Conservation (phyloP, 371 early-diverging fungal genomes). For the Actinomucor elegans region DNA sequence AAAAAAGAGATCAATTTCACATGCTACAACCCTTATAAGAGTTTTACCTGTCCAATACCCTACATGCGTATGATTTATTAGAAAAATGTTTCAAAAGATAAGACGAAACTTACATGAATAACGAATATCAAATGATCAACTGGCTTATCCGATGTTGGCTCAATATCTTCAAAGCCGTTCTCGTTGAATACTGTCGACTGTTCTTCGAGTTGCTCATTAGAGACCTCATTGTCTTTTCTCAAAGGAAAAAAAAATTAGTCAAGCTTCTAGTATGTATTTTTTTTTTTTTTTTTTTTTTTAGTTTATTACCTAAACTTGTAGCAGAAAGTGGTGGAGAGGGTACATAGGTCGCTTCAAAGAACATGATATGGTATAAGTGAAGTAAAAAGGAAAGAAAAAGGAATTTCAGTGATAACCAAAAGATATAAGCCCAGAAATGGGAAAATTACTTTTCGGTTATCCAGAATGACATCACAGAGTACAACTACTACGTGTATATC, state of each 20-base stretch:
- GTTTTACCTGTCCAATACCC: constrained; percentile 68
- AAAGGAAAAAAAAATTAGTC: background rate
- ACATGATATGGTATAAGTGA: constrained; percentile 26
- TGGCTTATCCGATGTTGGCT: constrained; percentile 26
- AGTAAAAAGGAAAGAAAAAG: constrained; percentile 10
- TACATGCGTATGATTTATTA: constrained; percentile 9
- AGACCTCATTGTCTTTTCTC: background rate
- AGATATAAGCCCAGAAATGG: no score
- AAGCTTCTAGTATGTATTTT: background rate
- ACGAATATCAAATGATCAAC: constrained; percentile 57
- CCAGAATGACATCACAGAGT: background rate
- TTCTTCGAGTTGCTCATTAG: constrained; percentile 1
- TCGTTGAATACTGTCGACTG: no score
- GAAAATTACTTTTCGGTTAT: no score
- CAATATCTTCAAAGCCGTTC: no score
- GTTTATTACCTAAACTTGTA: constrained; percentile 20
- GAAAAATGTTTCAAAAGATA: background rate
- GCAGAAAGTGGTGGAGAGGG: constrained; percentile 43
- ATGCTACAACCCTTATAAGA: constrained; percentile 13
- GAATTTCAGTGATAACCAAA: no score
- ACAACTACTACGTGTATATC: no score
- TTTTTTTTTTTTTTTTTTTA: background rate
- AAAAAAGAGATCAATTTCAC: no score
- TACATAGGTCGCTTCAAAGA: constrained; percentile 46
- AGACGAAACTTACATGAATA: constrained; percentile 49